A percentile compares a stretch with the other conserved stretches of the same genome.
Evolutionary conservation across 23 red algal species (phyloP).

Genomic region (Gracilaria vermiculophylla): DNA sequence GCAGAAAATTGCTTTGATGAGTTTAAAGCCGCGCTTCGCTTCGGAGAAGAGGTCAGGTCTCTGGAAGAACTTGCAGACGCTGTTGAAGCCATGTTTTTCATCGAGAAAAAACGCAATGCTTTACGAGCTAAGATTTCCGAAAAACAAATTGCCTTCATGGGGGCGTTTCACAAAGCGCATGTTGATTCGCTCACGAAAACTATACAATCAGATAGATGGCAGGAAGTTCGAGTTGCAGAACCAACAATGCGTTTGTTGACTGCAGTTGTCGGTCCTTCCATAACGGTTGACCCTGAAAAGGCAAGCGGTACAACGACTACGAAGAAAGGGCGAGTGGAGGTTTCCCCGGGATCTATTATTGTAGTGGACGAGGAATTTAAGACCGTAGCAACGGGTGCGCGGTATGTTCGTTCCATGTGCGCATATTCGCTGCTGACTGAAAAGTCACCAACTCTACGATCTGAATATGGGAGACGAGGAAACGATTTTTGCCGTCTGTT

Average conservation of each 20-base stretch:
- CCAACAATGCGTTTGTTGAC: slow-evolving; percentile 21
- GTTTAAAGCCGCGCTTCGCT: slow-evolving; percentile 46
- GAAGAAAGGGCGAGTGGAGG: not conserved
- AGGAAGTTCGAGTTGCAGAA: slow-evolving; percentile 32
- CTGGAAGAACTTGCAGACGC: slow-evolving; percentile 32
- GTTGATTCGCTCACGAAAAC: slow-evolving; percentile 53
- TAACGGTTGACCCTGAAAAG: not conserved
- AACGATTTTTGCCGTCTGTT: slow-evolving; percentile 59
- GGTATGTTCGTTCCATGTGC: slow-evolving; percentile 62
- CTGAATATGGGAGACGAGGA: slow-evolving; percentile 57
- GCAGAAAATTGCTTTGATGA: slow-evolving; percentile 59
- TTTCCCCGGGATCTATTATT: slow-evolving; percentile 1
- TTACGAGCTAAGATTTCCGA: slow-evolving; percentile 64
- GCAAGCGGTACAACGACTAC: not conserved
- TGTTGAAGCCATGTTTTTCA: slow-evolving; percentile 29
- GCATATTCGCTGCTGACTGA: slow-evolving; percentile 56
- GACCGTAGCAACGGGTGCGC: slow-evolving; percentile 52
- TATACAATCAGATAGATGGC: slow-evolving; percentile 52
- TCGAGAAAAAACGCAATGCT: slow-evolving; percentile 17
- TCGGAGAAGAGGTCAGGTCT: slow-evolving; percentile 45
- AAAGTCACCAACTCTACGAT: slow-evolving; percentile 38
- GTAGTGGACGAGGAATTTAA: slow-evolving; percentile 46
- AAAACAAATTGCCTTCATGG: slow-evolving; percentile 46
- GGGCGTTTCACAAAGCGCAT: slow-evolving; percentile 67
- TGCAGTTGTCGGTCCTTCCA: not conserved